Base-by-base conservation (phyloP, 805 yeast species). In the Ogataea methanolica region DNA sequence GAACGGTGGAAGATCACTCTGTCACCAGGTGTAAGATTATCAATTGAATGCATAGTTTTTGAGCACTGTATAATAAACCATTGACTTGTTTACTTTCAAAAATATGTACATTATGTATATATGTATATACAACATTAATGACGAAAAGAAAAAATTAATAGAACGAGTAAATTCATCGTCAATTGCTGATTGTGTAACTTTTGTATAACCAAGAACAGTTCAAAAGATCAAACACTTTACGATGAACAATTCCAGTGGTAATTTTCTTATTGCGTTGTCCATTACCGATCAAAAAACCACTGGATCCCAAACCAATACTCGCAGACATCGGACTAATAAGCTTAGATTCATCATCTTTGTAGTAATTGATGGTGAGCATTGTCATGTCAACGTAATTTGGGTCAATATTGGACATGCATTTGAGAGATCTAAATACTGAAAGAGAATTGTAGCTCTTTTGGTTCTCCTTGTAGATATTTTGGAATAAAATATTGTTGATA, bases 1-100 rank as follows among this genome's bases (percentile, higher is more conserved):
- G 95, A 2, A 66, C 83, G 21, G 94, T 94, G 12, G 83, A 81
- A 52, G 82, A 80, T 55, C 75, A 74, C 22, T 84, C 81, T 16
- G 83, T 85, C 7, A 76, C 85, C 3, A 78, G 84, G 60, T 81
- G 87, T 66, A 83, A 83, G 61, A 76, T 81, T 37, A 67, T 81
- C 15, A 72, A 69, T 50, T 67, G 54, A 54, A 23, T 22, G 21
- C 4, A 33, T 44, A 6, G 11, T 26, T 26, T 26, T 9, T 26
- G 29, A 26, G 29, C 11, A 4, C 11, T 26, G 29, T 26, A 26
- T 26, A 26, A 9, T 6, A 7, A 26, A 26, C 11, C 29, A 7
- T 26, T 26, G 29, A 26, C 29, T 4, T 26, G 29, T 7, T 7
- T 26, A 26, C 29, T 26, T 19, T 26, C 7, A 26, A 7, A 26